A percentile compares a stretch with the other conserved stretches of the same genome.
Conservation (phyloP, 768 basidiomycete genomes). For the Rhizopogon vinicolor region DNA sequence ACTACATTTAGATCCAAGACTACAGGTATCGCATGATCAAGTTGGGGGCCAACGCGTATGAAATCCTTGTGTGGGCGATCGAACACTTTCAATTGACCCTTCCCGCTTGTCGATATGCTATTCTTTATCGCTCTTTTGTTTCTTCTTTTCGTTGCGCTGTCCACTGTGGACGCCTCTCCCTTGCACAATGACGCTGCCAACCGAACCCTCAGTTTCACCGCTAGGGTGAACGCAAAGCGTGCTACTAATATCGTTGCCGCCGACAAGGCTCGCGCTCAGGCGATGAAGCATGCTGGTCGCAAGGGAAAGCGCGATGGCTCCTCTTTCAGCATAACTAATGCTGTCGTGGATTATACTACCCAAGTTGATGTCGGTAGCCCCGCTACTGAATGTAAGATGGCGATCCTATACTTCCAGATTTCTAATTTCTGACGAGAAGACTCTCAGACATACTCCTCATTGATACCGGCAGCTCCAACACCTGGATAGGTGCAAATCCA, state of each 20-base stretch:
- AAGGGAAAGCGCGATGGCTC: slow-evolving; percentile 6
- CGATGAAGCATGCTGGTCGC: not conserved
- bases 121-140: slow-evolving; percentile 5
- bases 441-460: slow-evolving; percentile 21
- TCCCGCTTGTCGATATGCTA: slow-evolving; percentile 13
- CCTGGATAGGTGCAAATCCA: slow-evolving; percentile 25
- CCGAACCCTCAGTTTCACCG: slow-evolving; percentile 9
- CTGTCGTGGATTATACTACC: slow-evolving; percentile 18
- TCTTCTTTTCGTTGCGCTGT: slow-evolving; percentile 10
- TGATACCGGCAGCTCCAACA: slow-evolving; percentile 30
- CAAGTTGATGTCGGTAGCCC: slow-evolving; percentile 23
- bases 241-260: slow-evolving; percentile 6
- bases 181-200: slow-evolving; percentile 3
- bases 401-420: not conserved
- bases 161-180: slow-evolving; percentile 11
- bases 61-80: not conserved
- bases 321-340: slow-evolving; percentile 13
- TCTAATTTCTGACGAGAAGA: not conserved
- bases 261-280: slow-evolving; percentile 18
- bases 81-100: not conserved
- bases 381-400: slow-evolving; percentile 20
- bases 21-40: not conserved
- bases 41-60: not conserved
- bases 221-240: slow-evolving; percentile 8
- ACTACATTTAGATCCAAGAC: not conserved